These are phyloP conservation scores for Flaveria robusta DNA, from an alignment of 129 eudicot genomes.

Conservation along the genomic window DNA sequence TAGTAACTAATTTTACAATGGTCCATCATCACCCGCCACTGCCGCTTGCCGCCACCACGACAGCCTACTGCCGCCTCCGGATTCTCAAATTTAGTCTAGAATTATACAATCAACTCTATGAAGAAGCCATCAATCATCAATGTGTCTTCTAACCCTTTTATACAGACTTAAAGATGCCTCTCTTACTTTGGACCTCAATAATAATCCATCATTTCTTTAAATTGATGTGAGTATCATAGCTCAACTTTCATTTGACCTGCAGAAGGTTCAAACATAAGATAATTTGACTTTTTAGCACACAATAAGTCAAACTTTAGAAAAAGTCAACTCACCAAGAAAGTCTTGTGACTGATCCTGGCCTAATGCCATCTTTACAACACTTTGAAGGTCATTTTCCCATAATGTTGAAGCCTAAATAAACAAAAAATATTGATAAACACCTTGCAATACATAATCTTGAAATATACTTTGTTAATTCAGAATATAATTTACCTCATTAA, in stretches of 20 bases:
- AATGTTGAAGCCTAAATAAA: slow-evolving; percentile 53
- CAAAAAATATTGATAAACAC: not conserved
- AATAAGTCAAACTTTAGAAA: slow-evolving; percentile 33
- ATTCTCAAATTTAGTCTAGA: slow-evolving; percentile 46
- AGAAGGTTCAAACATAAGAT: slow-evolving; percentile 17
- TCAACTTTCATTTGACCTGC: slow-evolving; percentile 74
- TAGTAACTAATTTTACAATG: slow-evolving; percentile 23
- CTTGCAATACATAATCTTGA: not conserved
- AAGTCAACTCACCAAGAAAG: slow-evolving; percentile 52
- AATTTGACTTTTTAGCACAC: slow-evolving; percentile 7
- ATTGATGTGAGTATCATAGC: slow-evolving; percentile 38
- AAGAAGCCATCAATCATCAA: slow-evolving; percentile 36
- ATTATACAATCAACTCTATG: slow-evolving; percentile 35
- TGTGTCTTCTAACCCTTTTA: slow-evolving; percentile 36
- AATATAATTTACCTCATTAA: slow-evolving; percentile 41
- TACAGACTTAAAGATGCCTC: slow-evolving; percentile 58
- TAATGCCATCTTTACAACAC: slow-evolving; percentile 79
- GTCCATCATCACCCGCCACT: slow-evolving; percentile 16
- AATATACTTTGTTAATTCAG: not conserved
- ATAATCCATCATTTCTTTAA: slow-evolving; percentile 30
- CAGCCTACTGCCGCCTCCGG: not conserved
- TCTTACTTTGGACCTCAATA: slow-evolving; percentile 45
- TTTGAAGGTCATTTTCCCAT: slow-evolving; percentile 82
- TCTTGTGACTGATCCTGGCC: slow-evolving; percentile 61
- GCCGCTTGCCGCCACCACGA: not conserved